Evolutionary conservation across 2,329 filamentous ascomycete species (phyloP).

Genomic region (Beauveria medogensis): DNA sequence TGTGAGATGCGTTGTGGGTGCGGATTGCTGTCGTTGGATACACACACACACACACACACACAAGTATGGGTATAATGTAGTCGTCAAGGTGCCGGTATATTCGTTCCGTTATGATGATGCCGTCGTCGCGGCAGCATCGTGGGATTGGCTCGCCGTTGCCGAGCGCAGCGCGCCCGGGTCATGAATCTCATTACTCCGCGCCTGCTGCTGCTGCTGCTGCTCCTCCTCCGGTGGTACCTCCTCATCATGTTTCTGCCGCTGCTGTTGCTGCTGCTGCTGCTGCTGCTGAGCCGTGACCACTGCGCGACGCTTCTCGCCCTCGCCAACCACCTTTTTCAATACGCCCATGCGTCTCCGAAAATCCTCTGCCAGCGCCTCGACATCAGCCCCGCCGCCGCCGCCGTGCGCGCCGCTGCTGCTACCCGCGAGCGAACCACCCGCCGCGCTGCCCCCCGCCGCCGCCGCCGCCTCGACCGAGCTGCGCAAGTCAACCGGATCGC

Average conservation of each 20-base stretch:
- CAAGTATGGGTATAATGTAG: background rate
- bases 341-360: conserved; percentile 51
- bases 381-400: conserved; percentile 35
- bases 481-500: conserved; percentile 25
- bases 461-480: conserved; percentile 11
- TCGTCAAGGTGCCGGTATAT: background rate
- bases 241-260: background rate
- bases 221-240: background rate
- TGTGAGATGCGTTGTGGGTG: too few species aligned
- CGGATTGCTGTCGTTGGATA: too few species aligned
- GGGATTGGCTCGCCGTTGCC: background rate
- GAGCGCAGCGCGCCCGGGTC: background rate
- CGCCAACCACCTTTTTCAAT: conserved; percentile 45
- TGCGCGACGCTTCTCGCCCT: conserved; percentile 36
- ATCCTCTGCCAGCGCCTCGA: conserved; percentile 43
- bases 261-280: background rate
- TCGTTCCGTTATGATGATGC: background rate
- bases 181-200: background rate
- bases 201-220: too few species aligned
- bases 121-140: background rate
- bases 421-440: conserved; percentile 22
- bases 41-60: background rate
- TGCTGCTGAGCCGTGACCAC: background rate
- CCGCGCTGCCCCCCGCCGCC: background rate
- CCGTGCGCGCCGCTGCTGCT: conserved; percentile 22